These are phyloP conservation scores for Yamadazyma akitaensis DNA, from an alignment of 805 yeast genomes.

Conservation along the genomic window DNA sequence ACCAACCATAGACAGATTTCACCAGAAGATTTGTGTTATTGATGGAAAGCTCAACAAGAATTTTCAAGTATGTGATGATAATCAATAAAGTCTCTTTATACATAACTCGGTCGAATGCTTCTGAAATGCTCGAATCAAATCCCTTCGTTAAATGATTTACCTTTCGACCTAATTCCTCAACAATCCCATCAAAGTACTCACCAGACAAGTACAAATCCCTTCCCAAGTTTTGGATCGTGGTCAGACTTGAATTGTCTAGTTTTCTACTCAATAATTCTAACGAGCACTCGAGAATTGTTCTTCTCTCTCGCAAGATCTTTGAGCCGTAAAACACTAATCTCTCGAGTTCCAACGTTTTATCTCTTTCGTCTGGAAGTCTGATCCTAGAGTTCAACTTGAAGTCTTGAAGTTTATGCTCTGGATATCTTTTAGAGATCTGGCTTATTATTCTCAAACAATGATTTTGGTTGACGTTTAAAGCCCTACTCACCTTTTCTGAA, in stretches of 20 bases:
- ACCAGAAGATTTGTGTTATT: conserved; percentile 33
- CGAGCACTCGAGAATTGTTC: conserved; percentile 43
- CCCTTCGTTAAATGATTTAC: background rate
- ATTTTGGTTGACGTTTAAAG: conserved; percentile 36
- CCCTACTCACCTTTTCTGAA: conserved; percentile 38
- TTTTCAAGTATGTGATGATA: conserved; percentile 34
- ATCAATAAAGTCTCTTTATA: conserved; percentile 31
- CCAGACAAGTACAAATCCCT: conserved; percentile 35
- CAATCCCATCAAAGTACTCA: conserved; percentile 21
- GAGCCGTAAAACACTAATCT: conserved; percentile 33
- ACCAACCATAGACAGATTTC: conserved; percentile 50
- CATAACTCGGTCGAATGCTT: conserved; percentile 19
- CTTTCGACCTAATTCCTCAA: conserved; percentile 15
- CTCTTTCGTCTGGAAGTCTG: conserved; percentile 36
- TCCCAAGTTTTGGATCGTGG: conserved; percentile 35
- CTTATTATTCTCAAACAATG: conserved; percentile 50
- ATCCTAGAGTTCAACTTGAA: conserved; percentile 22
- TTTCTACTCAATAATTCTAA: conserved; percentile 45
- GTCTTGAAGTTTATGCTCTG: conserved; percentile 27
- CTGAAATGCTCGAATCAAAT: conserved; percentile 6
- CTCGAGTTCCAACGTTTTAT: conserved; percentile 25
- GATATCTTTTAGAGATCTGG: conserved; percentile 36
- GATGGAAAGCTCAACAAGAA: conserved; percentile 37
- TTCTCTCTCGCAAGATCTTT: conserved; percentile 49
- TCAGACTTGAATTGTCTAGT: conserved; percentile 27